Evolutionary conservation across 768 basidiomycete genomes (phyloP), one percentile per base, ranked within the genome.

Genomic region (Pleurotus citrinopileatus): DNA sequence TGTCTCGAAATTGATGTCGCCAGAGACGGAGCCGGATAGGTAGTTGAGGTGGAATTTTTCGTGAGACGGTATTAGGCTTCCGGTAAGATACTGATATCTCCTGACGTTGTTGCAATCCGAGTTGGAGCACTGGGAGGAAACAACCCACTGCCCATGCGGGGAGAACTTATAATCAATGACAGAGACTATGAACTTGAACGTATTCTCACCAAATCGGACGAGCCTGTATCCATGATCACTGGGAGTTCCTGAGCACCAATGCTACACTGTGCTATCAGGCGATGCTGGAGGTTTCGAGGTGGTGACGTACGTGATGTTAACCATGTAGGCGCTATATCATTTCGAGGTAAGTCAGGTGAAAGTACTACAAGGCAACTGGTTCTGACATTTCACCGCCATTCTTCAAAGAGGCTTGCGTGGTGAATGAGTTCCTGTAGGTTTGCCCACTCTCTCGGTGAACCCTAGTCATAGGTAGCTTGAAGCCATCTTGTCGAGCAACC

Each of bases 141-240:
- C 73, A 13, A 82, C 69, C 82, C 82, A 84, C 80, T 75, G 36
- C 13, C 40, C 3, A 55, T 27, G n/a, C 29, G 22, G 42, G 19
- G 19, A 37, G 51, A 7, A 80, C 82, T 8, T 83, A 59, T 4
- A 23, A 23, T 26, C 2, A 9, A 46, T 10, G 23, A 28, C 23
- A 9, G 27, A 29, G 43, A n/a, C n/a, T n/a, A n/a, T n/a, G n/a
- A n/a, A n/a, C n/a, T n/a, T n/a, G 38, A 56, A 22, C 3, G 47
- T 20, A 52, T 20, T 48, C 71, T 42, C 58, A 80, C 81, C 58
- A 84, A 60, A 61, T 83, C 82, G 1, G 83, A 75, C 3, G 81
- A 84, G 44, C 82, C 82, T 6, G 82, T 83, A 60, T 83, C 81
- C 25, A 82, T 65, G 3, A 79, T 72, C 19, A 76, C 67, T 61